Evolutionary conservation across 257 asterid species (phyloP).

Genomic region (Solanum arcanum): DNA sequence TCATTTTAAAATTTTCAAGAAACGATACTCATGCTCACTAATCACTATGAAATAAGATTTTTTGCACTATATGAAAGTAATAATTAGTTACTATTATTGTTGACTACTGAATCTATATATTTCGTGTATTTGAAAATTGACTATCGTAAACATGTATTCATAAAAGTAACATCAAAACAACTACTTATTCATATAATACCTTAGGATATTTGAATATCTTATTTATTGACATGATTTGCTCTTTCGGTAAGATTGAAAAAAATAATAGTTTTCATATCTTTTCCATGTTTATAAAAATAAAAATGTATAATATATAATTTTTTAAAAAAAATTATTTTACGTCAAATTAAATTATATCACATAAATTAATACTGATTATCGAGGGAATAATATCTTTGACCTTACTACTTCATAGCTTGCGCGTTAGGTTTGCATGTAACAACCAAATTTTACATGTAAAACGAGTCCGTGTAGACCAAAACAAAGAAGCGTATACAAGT

Average conservation of each 20-base stretch:
- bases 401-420: neutral
- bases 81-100: too few relatives aligned
- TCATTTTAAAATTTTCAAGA: too few relatives aligned
- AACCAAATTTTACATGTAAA: neutral
- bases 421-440: neutral
- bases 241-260: too few relatives aligned
- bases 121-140: neutral
- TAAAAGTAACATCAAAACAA: neutral
- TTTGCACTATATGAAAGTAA: too few relatives aligned
- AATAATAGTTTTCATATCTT: neutral
- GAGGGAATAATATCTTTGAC: neutral
- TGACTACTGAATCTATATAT: neutral
- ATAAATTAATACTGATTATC: too few relatives aligned
- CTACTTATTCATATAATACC: too few relatives aligned
- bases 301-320: too few relatives aligned
- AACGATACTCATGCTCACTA: too few relatives aligned
- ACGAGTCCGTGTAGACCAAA: neutral
- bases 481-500: neutral
- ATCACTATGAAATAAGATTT: too few relatives aligned
- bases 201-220: neutral
- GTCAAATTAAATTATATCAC: fast-evolving
- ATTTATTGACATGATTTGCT: neutral
- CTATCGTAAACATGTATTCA: neutral
- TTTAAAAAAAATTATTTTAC: too few relatives aligned
- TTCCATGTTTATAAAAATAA: neutral